Percentiles rank a stretch among this genome's conserved stretches.
Conservation (phyloP, 2,329 filamentous ascomycete genomes). For the Mollisiaceae sp. region DNA sequence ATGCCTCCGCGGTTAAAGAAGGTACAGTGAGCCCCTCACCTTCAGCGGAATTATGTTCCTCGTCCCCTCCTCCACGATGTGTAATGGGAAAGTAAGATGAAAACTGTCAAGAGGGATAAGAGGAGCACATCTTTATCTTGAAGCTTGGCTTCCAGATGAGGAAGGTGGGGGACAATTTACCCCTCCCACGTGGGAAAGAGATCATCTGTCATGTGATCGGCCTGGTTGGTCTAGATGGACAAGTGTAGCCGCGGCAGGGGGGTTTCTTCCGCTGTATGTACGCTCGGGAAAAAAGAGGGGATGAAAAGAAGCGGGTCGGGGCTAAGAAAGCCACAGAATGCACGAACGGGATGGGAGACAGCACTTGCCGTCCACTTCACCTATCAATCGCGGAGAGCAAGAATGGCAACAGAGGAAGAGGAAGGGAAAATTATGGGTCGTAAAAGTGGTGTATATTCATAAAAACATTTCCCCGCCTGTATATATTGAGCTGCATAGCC, state of each 20-base stretch:
- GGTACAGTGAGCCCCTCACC: no score
- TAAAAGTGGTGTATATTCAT: conserved; percentile 7
- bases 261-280: not conserved
- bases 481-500: not conserved
- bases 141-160: not conserved
- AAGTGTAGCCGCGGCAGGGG: not conserved
- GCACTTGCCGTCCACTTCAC: not conserved
- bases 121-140: not conserved
- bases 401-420: not conserved
- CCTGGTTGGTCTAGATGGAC: not conserved
- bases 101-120: not conserved
- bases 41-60: no score
- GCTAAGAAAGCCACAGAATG: not conserved
- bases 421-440: not conserved
- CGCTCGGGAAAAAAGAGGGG: not conserved
- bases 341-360: not conserved
- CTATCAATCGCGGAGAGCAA: not conserved
- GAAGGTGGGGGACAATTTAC: not conserved
- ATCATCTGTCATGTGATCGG: conserved; percentile 5
- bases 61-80: no score
- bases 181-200: not conserved
- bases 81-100: not conserved
- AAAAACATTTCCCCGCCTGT: not conserved
- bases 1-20: no score
- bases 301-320: not conserved